Evolutionary conservation across 75 land plant genomes (phyloP), one percentile per base, ranked within the genome.

Genomic region (Pinus albicaulis): DNA sequence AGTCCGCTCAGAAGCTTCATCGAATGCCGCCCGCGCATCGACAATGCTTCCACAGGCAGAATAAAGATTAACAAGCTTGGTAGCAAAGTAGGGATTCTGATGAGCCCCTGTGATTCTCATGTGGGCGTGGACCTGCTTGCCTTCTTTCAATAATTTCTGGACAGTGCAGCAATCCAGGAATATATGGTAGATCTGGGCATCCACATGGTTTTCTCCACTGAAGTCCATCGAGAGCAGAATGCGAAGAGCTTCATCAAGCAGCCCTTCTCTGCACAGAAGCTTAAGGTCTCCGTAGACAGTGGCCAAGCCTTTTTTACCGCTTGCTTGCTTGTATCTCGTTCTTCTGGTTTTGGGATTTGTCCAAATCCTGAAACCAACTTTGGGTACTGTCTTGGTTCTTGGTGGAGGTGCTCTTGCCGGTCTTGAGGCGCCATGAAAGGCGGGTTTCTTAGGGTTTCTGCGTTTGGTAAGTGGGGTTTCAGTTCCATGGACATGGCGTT

Each of bases 1-100:
- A 72, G 71, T 82, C n/a, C 80, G 71, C 10, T 78, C 82, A 11
- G 44, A n/a, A 57, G 80, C 75, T 8, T 17, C 26, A 16, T 78
- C 44, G 56, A 88, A 88, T 14, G 71, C 73, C 20, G 23, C 7
- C 53, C 12, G 65, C 3, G 88, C 76, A 24, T 52, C 28, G 11
- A 11, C 1, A 11, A 53, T 22, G 19, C 3, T 53, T 23, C 56
- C 73, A 22, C 28, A 71, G 1, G 10, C 28, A 0, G 15, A 23
- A 23, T 52, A 71, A 71, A 71, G 17, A 22, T 52, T 8, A 52
- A 71, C n/a, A 8, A 71, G 55, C 14, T 44, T 44, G 25, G 55
- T 22, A 7, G 73, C 56, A 56, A 52, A 52, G 55, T 52, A 23
- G 55, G 14, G 13, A 52, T 22, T 71, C 73, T 52, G 53, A 52